Base-by-base conservation (phyloP, 179 eudicot genomes). In the Amaranthus tricolor region DNA sequence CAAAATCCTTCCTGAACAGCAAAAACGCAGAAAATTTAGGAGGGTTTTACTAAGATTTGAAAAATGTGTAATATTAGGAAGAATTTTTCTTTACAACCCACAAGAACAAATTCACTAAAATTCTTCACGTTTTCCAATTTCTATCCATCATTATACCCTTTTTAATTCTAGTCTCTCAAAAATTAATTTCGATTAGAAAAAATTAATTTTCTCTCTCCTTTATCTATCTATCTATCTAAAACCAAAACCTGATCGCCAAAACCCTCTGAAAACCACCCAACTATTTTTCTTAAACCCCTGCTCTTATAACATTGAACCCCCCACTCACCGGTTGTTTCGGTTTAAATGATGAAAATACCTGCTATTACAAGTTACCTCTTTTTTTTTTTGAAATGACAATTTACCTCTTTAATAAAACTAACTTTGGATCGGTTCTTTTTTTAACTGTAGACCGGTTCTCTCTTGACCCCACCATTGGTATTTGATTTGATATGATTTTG, bases 211-310 rank as follows among this genome's bases (percentile, higher is more conserved):
- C 68, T 65, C 62, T 78, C 73, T 78, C 80, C 62, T 54, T 49
- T 62, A 51, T 73, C 67, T 59, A 58, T 40, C 21, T 53, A 59
- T 31, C 20, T 66, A 57, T 67, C 43, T 6, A 21, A 31, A 31
- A 31, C 40, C 8, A 48, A 48, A 15, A 21, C 31, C 9, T 74
- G 81, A 82, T 80, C 80, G 74, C 75, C 77, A 86, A 88, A 74
- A 73, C 88, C 89, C 92, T 83, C 76, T 84, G 86, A 86, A 85
- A 84, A 77, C 82, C 86, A 83, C 80, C 76, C 80, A 78, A 64
- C 66, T 17, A 74, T 74, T 70, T 63, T 59, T 77, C 77, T 81
- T 77, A 86, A 83, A 79, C 91, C 91, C 87, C 86, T 77, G 60
- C 62, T 59, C 76, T 73, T 73, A 62, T 73, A 78, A 74, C 75